Base-by-base conservation (phyloP, 2,329 filamentous ascomycete genomes). In the Trichoderma guizhouense region DNA sequence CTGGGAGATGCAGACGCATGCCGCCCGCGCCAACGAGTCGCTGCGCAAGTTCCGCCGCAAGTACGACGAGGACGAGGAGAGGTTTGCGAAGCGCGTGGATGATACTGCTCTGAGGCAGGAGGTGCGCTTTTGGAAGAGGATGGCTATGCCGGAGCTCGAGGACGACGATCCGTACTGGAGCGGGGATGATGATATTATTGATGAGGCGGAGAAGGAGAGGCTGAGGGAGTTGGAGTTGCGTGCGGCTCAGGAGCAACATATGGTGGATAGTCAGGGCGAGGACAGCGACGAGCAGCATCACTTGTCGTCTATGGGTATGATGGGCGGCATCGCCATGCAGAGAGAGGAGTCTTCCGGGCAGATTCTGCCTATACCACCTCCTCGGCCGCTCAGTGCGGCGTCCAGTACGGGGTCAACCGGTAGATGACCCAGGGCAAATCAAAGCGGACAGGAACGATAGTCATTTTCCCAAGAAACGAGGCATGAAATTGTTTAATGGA, bases 1-100 rank as follows among this genome's bases (percentile, higher is more conserved):
- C 76, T 90, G 88, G 85, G 88, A 90, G 75, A 90, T 91, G 88
- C 88, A 90, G 77, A 84, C 85, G 53, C 86, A 88, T 75, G 89
- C 90, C 28, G 84, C 84, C 61, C 83, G 81, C 14, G 89, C 89
- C 26, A 91, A 90, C 77, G 86, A 87, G 72, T 79, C 83, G 72
- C 81, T 91, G 71, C 87, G 89, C 51, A 80, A 84, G 47, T 90
- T 91, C 75, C 84, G 89, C 66, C 82, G 84, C 58, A 83, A 82
- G 69, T 87, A 88, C 76, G 86, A 90, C 74, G 88, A 89, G 74
- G 84, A 90, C 72, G 83, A 86, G 74, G 81, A 81, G 47, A 82
- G 86, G 24, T 87, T 88, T 83, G 84, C 89, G 71, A 82, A 84
- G 34, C 82, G 84, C 5, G 85, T 90, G 3, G 83, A 88, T 51